Evolutionary conservation across 495 filamentous ascomycete genomes (phyloP).

Genomic region (Aspergillus bridgeri): DNA sequence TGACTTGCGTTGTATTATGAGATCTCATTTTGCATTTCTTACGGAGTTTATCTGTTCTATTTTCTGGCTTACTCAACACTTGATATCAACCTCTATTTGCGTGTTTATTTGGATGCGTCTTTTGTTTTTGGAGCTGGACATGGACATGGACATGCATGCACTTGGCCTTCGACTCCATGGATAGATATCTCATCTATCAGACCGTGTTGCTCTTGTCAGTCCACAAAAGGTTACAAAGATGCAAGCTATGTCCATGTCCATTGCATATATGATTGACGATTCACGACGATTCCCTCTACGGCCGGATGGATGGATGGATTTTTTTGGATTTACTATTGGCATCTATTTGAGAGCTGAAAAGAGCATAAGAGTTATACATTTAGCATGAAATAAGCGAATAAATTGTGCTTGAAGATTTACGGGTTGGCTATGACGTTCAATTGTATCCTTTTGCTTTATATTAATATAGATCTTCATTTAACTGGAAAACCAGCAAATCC

Average conservation of each 20-base stretch:
- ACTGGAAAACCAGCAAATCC: too few species aligned
- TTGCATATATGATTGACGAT: neutral
- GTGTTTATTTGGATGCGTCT: neutral
- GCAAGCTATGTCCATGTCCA: neutral
- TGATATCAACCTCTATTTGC: neutral
- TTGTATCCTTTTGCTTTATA: too few species aligned
- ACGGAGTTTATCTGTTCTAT: neutral
- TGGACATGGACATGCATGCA: too few species aligned
- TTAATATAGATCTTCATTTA: too few species aligned
- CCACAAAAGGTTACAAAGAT: too few species aligned
- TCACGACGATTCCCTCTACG: neutral
- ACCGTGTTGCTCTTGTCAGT: too few species aligned
- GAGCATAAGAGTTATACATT: neutral
- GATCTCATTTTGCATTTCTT: neutral
- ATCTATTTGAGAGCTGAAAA: neutral
- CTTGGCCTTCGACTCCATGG: too few species aligned
- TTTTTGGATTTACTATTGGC: neutral
- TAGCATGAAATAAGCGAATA: too few species aligned
- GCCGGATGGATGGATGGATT: neutral
- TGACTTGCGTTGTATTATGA: slow-evolving; percentile 3
- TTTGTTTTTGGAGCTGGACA: neutral
- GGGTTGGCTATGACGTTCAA: too few species aligned
- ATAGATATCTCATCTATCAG: too few species aligned
- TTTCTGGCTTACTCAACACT: neutral
- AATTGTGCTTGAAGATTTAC: too few species aligned